phyloP scores from a whole-genome alignment of 495 filamentous ascomycete species.

The Diplogelasinospora grovesii region DNA sequence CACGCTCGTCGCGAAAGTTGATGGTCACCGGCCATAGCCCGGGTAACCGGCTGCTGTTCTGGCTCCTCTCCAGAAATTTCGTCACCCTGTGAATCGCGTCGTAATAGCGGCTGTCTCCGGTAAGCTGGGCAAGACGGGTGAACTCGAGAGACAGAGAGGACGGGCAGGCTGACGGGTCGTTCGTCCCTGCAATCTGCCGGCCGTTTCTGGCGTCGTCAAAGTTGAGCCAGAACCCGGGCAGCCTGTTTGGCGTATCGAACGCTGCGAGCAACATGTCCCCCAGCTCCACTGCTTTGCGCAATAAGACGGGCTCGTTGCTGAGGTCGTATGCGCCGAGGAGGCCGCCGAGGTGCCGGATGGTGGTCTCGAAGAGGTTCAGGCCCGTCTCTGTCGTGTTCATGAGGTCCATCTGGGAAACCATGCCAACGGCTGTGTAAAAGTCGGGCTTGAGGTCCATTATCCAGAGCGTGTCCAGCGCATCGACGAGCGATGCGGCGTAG shows the following conservation, averaged over 20 bases:
- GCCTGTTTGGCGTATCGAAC: conserved; percentile 84
- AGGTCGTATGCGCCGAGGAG: conserved; percentile 74
- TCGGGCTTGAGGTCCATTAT: conserved; percentile 76
- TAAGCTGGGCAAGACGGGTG: conserved; percentile 73
- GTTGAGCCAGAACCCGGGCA: conserved; percentile 64
- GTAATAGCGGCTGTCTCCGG: conserved; percentile 70
- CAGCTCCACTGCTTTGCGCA: conserved; percentile 73
- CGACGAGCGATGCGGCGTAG: conserved; percentile 78
- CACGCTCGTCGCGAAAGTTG: conserved; percentile 24
- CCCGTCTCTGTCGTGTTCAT: conserved; percentile 47
- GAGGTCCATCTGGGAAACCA: conserved; percentile 66
- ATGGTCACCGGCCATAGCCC: conserved; percentile 45
- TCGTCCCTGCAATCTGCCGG: conserved; percentile 54
- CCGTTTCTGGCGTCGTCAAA: conserved; percentile 75
- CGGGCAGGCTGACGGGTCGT: conserved; percentile 55
- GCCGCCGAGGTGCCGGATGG: conserved; percentile 68
- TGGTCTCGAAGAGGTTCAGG: conserved; percentile 66
- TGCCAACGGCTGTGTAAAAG: conserved; percentile 65
- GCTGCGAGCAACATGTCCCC: conserved; percentile 72
- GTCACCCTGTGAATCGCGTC: conserved; percentile 79
- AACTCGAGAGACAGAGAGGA: conserved; percentile 82
- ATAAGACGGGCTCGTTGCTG: conserved; percentile 50
- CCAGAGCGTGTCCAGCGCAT: conserved; percentile 74
- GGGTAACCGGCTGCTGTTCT: conserved; percentile 58
- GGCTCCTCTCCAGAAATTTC: conserved; percentile 62